Base-by-base conservation (phyloP, 805 yeast genomes). In the Candida chauliodis region DNA sequence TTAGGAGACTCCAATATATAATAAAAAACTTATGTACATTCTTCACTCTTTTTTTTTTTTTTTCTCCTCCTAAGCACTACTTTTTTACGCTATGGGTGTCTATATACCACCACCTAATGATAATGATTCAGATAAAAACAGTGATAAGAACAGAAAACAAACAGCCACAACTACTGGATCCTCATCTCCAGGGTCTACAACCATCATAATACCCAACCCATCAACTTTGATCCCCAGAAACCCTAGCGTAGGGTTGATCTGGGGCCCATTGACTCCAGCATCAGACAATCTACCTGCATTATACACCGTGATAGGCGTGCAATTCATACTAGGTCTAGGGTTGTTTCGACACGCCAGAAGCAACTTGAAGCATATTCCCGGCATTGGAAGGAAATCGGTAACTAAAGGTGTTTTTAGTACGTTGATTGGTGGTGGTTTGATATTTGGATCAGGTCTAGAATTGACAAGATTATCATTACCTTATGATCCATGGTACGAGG, bases 231-330 rank as follows among this genome's bases (percentile, higher is more conserved):
- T 51, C 14, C 56, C 54, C 15, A 44, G 42, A 19, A 58, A 67
- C 30, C 89, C 89, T 2, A 74, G 77, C 37, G 53, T 79, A 16
- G 87, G 86, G 0, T 63, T 81, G 37, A 48, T 79, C 23, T 79
- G 86, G 81, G 85, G 89, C 1, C 88, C 88, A 0, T 53, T 83
- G 16, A 81, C 79, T 1, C 91, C 91, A 2, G 84, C 89, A 1
- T 71, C 83, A 7, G 90, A 83, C 45, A 77, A 80, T 52, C 53
- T 61, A 22, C 56, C 66, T 2, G 85, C 84, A 1, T 52, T 82
- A 1, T 73, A 72, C 49, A 49, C 75, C 0, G 53, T 80, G 35
- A 66, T 79, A 2, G 76, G 75, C 0, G 41, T 74, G 2, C 90
- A 83, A 51, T 55, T 78, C 16, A 57, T 65, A 1, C 38, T 71